Evolutionary conservation across 129 eudicot genomes (phyloP), one percentile per base, ranked within the genome.

Genomic region (Daucus carota): DNA sequence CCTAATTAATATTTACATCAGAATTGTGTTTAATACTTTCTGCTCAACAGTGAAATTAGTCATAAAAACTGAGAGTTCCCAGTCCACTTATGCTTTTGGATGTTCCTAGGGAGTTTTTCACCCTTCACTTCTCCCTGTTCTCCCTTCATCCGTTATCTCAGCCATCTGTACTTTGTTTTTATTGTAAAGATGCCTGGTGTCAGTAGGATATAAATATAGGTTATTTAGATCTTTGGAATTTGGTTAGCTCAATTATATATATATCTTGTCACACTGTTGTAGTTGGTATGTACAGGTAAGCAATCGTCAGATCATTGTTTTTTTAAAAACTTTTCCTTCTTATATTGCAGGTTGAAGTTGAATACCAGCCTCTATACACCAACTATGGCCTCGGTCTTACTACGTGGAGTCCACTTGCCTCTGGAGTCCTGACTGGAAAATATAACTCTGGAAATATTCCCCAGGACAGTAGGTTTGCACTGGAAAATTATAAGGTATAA

Each of bases 381-480:
- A 90, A 86, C 82, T 93, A 93, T 57, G 98, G 97, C 14, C 76
- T 90, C 6, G 98, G 98, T 74, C 96, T 93, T 74, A 90, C 98
- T 14, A 93, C 98, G 2, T 93, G 97, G 98, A 93, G 98, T 84
- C 98, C 98, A 8, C 97, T 93, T 71, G 97, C 98, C 4, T 93
- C 98, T 41, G 98, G 97, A 72, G 98, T 93, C 75, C 77, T 93
- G 54, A 90, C 96, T 26, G 98, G 98, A 65, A 93, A 93, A 72
- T 93, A 93, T 65, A 87, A 80, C 75, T 26, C 85, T 0, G 97
- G 98, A 12, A 32, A 40, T 42, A 70, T 86, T 79, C 98, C 98
- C 26, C 78, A 92, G 22, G 97, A 93, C 60, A 90, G 96, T 79
- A 87, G 98, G 45, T 90, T 93, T 77, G 89, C 97, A 2, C 72